phyloP scores from a whole-genome alignment of 75 land plant species.

The Cupressus sempervirens region DNA sequence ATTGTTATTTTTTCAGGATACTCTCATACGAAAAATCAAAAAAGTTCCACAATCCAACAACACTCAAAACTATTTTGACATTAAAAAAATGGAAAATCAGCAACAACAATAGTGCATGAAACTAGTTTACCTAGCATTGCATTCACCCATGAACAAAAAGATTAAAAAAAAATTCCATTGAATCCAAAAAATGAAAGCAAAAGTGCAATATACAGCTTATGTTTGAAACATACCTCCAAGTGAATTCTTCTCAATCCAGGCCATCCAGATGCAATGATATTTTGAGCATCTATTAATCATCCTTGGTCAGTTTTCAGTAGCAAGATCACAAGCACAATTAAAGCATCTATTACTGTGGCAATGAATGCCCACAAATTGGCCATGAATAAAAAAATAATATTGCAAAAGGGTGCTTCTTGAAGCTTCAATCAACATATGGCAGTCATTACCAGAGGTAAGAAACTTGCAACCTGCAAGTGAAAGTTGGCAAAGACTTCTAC shows the following conservation, averaged over 20 bases:
- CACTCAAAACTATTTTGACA: no score
- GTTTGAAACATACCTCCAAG: conserved; percentile 38
- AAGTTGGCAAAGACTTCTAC: conserved; percentile 29
- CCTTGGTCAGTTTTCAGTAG: conserved; percentile 4
- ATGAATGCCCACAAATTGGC: neutral
- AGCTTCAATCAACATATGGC: neutral
- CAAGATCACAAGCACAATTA: neutral
- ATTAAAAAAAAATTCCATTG: neutral
- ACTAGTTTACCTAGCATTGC: neutral
- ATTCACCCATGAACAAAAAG: neutral
- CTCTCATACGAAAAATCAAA: no score
- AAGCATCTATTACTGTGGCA: neutral
- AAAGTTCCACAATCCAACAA: no score
- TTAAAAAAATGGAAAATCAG: neutral
- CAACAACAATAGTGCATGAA: neutral
- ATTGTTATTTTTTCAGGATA: no score
- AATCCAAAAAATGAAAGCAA: neutral
- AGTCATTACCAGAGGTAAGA: conserved; percentile 35
- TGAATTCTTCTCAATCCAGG: conserved; percentile 45
- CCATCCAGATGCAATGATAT: conserved; percentile 52
- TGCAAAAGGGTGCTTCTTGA: neutral
- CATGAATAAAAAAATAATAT: neutral
- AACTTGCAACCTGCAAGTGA: conserved; percentile 43
- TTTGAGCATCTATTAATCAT: conserved; percentile 35
- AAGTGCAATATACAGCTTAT: neutral